Conservation (phyloP, 108 stramenopile genomes). For the Pseudonitzschia multiseries region DNA sequence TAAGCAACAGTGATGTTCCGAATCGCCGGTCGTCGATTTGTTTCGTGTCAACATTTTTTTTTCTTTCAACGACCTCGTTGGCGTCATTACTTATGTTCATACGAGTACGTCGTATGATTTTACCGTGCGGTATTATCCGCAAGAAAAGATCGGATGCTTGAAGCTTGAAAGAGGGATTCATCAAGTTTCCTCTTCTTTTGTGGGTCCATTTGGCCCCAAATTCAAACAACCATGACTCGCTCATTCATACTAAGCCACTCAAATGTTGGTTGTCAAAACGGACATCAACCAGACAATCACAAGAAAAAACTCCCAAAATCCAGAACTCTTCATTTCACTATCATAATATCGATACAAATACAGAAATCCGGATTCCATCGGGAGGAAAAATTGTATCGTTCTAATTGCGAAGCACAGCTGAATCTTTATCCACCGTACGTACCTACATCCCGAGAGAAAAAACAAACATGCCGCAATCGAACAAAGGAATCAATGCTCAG, state of each 20-base stretch:
- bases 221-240: too few species aligned
- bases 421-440: neutral
- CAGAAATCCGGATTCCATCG: too few species aligned
- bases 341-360: too few species aligned
- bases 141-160: constrained; percentile 10
- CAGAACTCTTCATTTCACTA: neutral
- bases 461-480: constrained; percentile 13
- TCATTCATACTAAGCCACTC: neutral
- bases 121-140: too few species aligned
- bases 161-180: neutral
- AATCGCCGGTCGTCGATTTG: neutral
- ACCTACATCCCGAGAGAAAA: neutral
- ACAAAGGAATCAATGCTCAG: constrained; percentile 14
- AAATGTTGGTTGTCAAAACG: neutral
- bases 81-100: too few species aligned
- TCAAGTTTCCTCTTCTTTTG: neutral
- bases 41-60: neutral
- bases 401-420: neutral
- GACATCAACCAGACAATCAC: neutral
- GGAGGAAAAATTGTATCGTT: too few species aligned
- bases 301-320: neutral
- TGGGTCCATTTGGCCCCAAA: neutral
- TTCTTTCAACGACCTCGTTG: too few species aligned
- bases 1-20: neutral
- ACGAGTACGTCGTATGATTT: too few species aligned